Evolutionary conservation across 495 filamentous ascomycete genomes (phyloP).

Genomic region (Penicillium salamii): DNA sequence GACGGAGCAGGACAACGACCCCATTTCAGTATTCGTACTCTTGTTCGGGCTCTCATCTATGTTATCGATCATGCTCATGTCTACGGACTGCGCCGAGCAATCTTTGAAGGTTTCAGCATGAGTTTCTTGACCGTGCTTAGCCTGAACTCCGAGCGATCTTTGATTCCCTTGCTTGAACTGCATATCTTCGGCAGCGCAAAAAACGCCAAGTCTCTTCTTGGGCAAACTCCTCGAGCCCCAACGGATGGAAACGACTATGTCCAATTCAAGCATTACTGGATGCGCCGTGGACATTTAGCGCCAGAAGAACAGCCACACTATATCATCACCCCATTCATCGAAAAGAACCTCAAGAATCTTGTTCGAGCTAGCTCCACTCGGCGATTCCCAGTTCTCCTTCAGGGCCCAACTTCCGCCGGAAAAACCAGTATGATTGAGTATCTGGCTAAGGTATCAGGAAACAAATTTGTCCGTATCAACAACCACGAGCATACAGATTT

Average conservation of each 20-base stretch:
- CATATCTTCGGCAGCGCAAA: slow-evolving; percentile 68
- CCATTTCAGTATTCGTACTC: slow-evolving; percentile 91
- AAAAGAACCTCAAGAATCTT: slow-evolving; percentile 89
- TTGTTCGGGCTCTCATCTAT: slow-evolving; percentile 88
- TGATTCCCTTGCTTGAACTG: slow-evolving; percentile 77
- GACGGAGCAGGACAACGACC: slow-evolving; percentile 92
- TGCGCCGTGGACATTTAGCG: slow-evolving; percentile 65
- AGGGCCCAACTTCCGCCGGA: slow-evolving; percentile 93
- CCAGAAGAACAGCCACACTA: slow-evolving; percentile 80
- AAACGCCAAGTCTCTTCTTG: slow-evolving; percentile 65
- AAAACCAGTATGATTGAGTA: slow-evolving; percentile 99
- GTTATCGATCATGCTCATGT: slow-evolving; percentile 77
- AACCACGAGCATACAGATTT: slow-evolving; percentile 99
- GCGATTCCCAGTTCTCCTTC: slow-evolving; percentile 90
- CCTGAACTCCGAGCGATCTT: slow-evolving; percentile 68
- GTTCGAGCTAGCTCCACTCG: slow-evolving; percentile 89
- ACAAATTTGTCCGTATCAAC: slow-evolving; percentile 97
- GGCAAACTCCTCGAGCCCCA: slow-evolving; percentile 71
- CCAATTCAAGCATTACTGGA: slow-evolving; percentile 91
- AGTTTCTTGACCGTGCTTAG: slow-evolving; percentile 87
- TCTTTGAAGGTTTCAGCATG: slow-evolving; percentile 99
- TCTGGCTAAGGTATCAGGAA: slow-evolving; percentile 89
- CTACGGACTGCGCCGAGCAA: slow-evolving; percentile 81
- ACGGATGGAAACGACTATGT: slow-evolving; percentile 74
- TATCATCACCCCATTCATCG: slow-evolving; percentile 93